Base-by-base conservation (phyloP, 768 basidiomycete genomes). In the Mycena belliarum region DNA sequence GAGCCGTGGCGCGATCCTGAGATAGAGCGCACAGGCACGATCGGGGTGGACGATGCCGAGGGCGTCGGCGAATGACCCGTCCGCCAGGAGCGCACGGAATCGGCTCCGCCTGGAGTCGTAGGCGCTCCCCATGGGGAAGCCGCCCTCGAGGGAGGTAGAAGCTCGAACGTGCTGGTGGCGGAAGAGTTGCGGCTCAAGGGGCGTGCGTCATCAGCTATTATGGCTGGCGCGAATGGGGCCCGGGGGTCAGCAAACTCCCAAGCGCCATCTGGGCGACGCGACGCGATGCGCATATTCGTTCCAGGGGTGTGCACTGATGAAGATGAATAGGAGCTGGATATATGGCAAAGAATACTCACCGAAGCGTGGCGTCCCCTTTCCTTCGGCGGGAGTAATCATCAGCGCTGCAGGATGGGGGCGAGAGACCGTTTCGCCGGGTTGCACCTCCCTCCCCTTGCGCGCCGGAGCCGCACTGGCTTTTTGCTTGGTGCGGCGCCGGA, bases 261-360 rank as follows among this genome's bases (percentile, higher is more conserved):
- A 50, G 76, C 79, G 21, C 84, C 83, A 58, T 84, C 81, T 10
- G 77, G 70, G 41, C 79, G 73, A 45, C 82, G 77, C 41, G 72
- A 68, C 2, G 83, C 83, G 37, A 84, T 79, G 21, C 83, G 83
- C 84, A 86, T 85, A 66, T 81, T 79, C 55, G 72, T 67, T 14
- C 83, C 83, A 0, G 83, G 82, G 20, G 68, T 76, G 61, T 81
- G 82, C 33, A 75, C 84, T 85, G 28, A 52, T n/a, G 26, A 37
- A 37, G n/a, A 24, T 43, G 10, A 51, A 38, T 21, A 46, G 26
- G 41, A 20, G 20, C 32, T 25, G 35, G 25, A 9, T 28, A 33
- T 20, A 41, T 25, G 20, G 28, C 25, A 11, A 33, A 55, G 5
- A 46, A 32, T 29, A 72, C 77, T 49, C 52, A 81, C 79, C 68